Evolutionary conservation across 805 yeast species (phyloP).

Genomic region (Isabelozyma rhagii): DNA sequence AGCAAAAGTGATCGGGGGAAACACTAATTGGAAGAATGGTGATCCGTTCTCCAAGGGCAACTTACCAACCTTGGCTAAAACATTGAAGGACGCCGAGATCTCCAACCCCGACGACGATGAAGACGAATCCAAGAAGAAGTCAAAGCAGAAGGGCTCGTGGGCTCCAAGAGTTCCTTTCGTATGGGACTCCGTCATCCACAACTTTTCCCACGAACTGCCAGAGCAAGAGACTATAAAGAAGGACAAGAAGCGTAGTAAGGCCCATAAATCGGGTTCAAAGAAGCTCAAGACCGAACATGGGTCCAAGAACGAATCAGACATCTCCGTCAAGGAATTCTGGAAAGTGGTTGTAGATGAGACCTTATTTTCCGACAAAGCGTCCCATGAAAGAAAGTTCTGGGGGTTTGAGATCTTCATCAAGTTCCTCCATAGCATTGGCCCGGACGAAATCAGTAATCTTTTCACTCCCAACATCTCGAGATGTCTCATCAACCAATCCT

Average conservation of each 20-base stretch:
- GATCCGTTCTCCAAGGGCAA: constrained; percentile 78
- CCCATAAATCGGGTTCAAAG: constrained; percentile 21
- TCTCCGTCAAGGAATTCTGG: constrained; percentile 65
- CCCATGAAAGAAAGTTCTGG: constrained; percentile 82
- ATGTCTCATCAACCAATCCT: constrained; percentile 70
- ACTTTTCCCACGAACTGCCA: constrained; percentile 23
- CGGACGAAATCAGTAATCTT: constrained; percentile 20
- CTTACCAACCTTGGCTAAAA: constrained; percentile 55
- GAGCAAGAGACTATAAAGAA: constrained; percentile 14
- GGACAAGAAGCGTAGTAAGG: constrained; percentile 37
- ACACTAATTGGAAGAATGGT: constrained; percentile 58
- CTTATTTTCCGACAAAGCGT: constrained; percentile 70
- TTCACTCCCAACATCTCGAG: constrained; percentile 68
- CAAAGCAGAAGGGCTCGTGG: constrained; percentile 67
- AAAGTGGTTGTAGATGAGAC: constrained; percentile 73
- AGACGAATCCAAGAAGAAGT: constrained; percentile 19
- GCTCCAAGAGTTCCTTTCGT: constrained; percentile 71
- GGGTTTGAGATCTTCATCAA: constrained; percentile 73
- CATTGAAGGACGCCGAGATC: constrained; percentile 56
- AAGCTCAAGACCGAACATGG: constrained; percentile 9
- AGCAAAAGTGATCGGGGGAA: constrained; percentile 8
- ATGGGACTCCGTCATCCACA: constrained; percentile 60
- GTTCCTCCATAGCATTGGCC: constrained; percentile 29
- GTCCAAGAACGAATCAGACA: constrained; percentile 19
- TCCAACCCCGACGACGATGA: constrained; percentile 33